Conservation (phyloP, 2,329 filamentous ascomycete genomes). For the Cladosporium sp. region DNA sequence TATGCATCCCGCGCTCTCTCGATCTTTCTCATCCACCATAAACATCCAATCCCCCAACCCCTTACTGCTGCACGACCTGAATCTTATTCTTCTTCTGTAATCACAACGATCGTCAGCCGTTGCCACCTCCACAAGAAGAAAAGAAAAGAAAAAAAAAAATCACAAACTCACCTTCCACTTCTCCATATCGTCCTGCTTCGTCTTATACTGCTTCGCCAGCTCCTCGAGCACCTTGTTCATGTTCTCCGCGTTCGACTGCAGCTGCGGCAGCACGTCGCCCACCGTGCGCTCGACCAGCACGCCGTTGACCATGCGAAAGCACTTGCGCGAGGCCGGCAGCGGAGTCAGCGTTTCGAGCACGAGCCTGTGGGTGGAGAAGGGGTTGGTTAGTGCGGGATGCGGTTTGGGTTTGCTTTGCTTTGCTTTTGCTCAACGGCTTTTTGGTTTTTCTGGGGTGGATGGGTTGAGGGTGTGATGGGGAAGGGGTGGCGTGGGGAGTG, state of each 20-base stretch:
- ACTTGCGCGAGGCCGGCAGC: conserved; percentile 79
- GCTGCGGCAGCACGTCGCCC: conserved; percentile 80
- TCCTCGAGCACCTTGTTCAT: conserved; percentile 91
- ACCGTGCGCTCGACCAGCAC: conserved; percentile 92
- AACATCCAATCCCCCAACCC: no score
- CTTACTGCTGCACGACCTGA: conserved; percentile 68
- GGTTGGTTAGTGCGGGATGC: neutral
- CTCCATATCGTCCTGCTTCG: conserved; percentile 90
- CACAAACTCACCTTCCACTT: conserved; percentile 83
- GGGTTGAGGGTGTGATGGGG: neutral
- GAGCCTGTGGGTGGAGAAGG: conserved; percentile 52
- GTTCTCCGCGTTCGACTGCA: conserved; percentile 91
- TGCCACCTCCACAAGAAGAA: neutral
- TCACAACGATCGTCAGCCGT: neutral
- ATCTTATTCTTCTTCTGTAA: conserved; percentile 82
- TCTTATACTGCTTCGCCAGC: conserved; percentile 87
- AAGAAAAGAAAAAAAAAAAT: neutral
- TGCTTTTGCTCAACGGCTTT: neutral
- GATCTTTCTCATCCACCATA: no score
- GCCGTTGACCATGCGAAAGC: conserved; percentile 97
- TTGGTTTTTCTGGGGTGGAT: no score
- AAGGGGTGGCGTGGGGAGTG: no score
- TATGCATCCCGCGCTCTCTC: no score
- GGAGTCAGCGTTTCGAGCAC: conserved; percentile 88
- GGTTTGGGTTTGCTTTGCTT: neutral